Evolutionary conservation across 2,329 filamentous ascomycete genomes (phyloP).

Genomic region (Cladophialophora immunda): DNA sequence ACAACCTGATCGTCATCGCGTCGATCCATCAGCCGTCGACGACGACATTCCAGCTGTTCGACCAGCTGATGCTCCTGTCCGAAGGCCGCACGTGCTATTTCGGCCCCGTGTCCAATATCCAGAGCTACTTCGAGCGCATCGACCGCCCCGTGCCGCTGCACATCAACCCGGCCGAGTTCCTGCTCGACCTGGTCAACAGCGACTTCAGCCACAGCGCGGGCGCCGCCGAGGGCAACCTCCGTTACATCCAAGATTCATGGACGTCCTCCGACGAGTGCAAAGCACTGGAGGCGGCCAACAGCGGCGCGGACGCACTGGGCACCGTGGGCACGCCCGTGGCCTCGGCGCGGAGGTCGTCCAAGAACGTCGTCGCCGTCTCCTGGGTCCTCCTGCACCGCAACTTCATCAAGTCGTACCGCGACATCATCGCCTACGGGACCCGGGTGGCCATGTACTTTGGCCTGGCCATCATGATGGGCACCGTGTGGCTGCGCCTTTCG

Average conservation of each 20-base stretch:
- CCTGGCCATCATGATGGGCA: constrained; percentile 56
- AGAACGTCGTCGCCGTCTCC: constrained; percentile 53
- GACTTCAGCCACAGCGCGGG: constrained; percentile 70
- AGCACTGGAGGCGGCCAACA: constrained; percentile 6
- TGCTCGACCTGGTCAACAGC: constrained; percentile 79
- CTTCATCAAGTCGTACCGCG: constrained; percentile 84
- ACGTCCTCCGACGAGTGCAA: constrained; percentile 32
- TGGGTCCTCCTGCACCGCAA: constrained; percentile 76
- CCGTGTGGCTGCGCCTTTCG: constrained; percentile 79
- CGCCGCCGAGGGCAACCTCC: constrained; percentile 57
- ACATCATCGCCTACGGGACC: constrained; percentile 84
- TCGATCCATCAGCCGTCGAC: constrained; percentile 89
- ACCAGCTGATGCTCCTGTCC: constrained; percentile 79
- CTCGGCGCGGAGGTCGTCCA: background rate
- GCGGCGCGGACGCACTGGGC: background rate
- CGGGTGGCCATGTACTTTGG: constrained; percentile 82
- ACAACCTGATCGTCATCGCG: constrained; percentile 76
- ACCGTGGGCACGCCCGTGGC: background rate
- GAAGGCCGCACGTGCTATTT: constrained; percentile 76
- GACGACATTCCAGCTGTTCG: constrained; percentile 79
- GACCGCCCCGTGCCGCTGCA: constrained; percentile 72
- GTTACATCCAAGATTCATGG: constrained; percentile 66
- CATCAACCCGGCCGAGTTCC: constrained; percentile 81
- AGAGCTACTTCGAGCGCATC: constrained; percentile 69
- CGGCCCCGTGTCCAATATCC: constrained; percentile 67